Evolutionary conservation across 2,329 filamentous ascomycete species (phyloP).

Genomic region (Penicillium sp.): DNA sequence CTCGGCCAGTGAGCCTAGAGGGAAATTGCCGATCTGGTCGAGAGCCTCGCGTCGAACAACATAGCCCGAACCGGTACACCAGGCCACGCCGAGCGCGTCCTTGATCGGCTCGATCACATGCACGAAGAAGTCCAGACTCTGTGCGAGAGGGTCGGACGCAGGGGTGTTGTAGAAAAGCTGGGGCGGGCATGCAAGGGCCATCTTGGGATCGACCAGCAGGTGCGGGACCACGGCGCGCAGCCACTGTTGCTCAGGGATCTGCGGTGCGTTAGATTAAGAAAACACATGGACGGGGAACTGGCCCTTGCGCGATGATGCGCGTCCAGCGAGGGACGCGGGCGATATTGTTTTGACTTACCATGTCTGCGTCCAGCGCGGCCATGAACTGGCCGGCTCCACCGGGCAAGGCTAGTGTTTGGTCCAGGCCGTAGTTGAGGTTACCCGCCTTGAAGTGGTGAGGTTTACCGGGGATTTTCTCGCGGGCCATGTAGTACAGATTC

Average conservation of each 20-base stretch:
- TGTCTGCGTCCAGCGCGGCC: slow-evolving; percentile 67
- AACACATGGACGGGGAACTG: not conserved
- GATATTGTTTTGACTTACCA: slow-evolving; percentile 41
- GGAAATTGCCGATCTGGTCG: slow-evolving; percentile 64
- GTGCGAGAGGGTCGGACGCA: slow-evolving; percentile 58
- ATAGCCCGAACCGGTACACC: slow-evolving; percentile 67
- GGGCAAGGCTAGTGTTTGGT: slow-evolving; percentile 53
- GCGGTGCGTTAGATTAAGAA: slow-evolving; percentile 20
- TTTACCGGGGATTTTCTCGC: slow-evolving; percentile 43
- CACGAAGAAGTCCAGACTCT: slow-evolving; percentile 62
- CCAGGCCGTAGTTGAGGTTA: slow-evolving; percentile 63
- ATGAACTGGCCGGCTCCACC: slow-evolving; percentile 61
- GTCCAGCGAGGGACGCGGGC: not conserved
- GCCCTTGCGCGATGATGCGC: slow-evolving; percentile 2
- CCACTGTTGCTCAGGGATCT: slow-evolving; percentile 64
- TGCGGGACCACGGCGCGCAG: slow-evolving; percentile 63
- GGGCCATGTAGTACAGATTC: slow-evolving; percentile 47
- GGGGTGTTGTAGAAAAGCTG: slow-evolving; percentile 67
- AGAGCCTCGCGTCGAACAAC: slow-evolving; percentile 61
- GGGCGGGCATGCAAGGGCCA: slow-evolving; percentile 62
- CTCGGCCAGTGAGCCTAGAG: slow-evolving; percentile 61
- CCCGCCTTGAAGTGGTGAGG: slow-evolving; percentile 64
- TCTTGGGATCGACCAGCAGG: slow-evolving; percentile 57
- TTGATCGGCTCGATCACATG: slow-evolving; percentile 54
- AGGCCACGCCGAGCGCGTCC: slow-evolving; percentile 55